Evolutionary conservation across 257 asterid species (phyloP).

Genomic region (Lantana camara): DNA sequence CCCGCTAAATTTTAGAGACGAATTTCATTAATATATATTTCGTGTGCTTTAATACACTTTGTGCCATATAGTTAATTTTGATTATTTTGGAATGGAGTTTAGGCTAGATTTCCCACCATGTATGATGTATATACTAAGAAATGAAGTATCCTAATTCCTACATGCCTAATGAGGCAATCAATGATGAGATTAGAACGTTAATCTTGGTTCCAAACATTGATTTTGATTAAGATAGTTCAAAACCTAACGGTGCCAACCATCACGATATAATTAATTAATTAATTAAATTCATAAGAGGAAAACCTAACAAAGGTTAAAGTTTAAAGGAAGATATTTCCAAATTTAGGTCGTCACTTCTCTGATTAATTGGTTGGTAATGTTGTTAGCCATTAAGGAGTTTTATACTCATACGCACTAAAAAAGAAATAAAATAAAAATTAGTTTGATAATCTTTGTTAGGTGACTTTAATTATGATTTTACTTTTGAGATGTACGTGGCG

Average conservation of each 20-base stretch:
- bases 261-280: not conserved
- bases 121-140: not conserved
- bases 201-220: not conserved
- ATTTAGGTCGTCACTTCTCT: not conserved
- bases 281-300: not conserved
- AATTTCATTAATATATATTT: too few relatives aligned
- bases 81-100: too few relatives aligned
- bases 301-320: slow-evolving; percentile 7
- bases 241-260: slow-evolving; percentile 33
- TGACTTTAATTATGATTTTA: too few relatives aligned
- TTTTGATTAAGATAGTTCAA: slow-evolving; percentile 1
- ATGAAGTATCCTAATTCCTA: not conserved
- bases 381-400: not conserved
- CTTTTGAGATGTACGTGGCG: too few relatives aligned
- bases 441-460: not conserved
- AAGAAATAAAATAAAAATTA: not conserved
- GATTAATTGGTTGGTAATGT: slow-evolving; percentile 1
- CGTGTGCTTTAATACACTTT: too few relatives aligned
- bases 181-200: not conserved
- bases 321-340: slow-evolving; percentile 5
- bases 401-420: not conserved
- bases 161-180: slow-evolving; percentile 19
- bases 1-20: too few relatives aligned
- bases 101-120: too few relatives aligned
- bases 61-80: too few relatives aligned